Evolutionary conservation across 202 grass and related monocot genomes (phyloP).

Genomic region (Setaria viridis): DNA sequence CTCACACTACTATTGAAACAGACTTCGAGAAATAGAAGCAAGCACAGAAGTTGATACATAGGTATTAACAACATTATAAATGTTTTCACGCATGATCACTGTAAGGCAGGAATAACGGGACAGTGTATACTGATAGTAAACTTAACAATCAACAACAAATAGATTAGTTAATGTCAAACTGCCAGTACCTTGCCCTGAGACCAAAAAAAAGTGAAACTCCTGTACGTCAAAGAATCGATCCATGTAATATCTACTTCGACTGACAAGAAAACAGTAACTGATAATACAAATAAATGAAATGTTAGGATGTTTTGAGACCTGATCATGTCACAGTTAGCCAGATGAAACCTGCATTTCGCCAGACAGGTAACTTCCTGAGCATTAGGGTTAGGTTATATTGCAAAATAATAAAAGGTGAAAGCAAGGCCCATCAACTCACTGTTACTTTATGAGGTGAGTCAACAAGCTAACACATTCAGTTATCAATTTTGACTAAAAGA

Average conservation of each 20-base stretch:
- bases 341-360: not conserved
- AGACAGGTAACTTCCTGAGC: not conserved
- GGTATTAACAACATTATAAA: conserved; percentile 9
- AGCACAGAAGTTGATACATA: not conserved
- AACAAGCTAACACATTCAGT: conserved; percentile 8
- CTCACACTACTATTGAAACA: not conserved
- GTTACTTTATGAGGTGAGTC: not conserved
- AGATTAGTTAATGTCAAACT: not conserved
- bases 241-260: conserved; percentile 10
- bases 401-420: not conserved
- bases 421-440: not conserved
- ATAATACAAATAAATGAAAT: conserved; percentile 4
- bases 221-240: not conserved
- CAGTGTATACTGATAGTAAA: not conserved
- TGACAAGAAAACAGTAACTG: not conserved
- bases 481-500: conserved; percentile 2
- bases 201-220: not conserved
- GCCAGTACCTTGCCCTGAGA: conserved; percentile 8
- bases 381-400: not conserved
- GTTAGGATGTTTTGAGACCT: not conserved
- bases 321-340: conserved; percentile 3
- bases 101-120: not conserved
- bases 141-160: conserved; percentile 29
- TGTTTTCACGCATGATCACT: not conserved
- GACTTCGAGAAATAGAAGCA: not conserved